Conservation (phyloP, 164 flowering plant genomes). For the Piper betle region DNA sequence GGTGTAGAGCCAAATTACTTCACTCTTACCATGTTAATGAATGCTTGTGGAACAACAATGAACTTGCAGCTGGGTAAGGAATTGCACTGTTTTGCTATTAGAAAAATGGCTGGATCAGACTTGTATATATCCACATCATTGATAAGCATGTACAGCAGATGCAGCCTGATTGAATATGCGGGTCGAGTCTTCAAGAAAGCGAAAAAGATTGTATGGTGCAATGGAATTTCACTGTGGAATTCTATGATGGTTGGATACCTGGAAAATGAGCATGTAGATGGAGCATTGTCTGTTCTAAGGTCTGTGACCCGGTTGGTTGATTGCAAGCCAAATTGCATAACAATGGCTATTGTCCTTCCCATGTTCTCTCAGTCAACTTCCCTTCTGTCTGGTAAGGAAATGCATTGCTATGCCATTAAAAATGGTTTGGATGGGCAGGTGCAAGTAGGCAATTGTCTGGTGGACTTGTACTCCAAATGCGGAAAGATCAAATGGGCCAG, state of each 20-base stretch:
- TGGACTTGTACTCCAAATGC: constrained; percentile 31
- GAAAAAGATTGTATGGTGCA: neutral
- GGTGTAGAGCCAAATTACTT: constrained; percentile 14
- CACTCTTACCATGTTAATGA: constrained; percentile 13
- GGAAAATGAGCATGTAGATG: constrained; percentile 10
- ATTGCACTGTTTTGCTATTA: constrained; percentile 13
- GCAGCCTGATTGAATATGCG: constrained; percentile 12
- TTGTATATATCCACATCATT: constrained; percentile 15
- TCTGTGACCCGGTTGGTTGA: constrained; percentile 7
- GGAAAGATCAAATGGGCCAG: constrained; percentile 11
- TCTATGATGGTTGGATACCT: constrained; percentile 11
- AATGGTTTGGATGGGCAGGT: constrained; percentile 14
- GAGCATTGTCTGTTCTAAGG: constrained; percentile 13
- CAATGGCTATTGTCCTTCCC: constrained; percentile 24
- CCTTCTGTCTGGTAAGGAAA: constrained; percentile 18
- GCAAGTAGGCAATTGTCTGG: constrained; percentile 21
- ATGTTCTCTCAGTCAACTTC: constrained; percentile 16
- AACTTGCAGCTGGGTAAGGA: constrained; percentile 15
- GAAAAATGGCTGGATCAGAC: constrained; percentile 7
- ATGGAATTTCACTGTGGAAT: constrained; percentile 13
- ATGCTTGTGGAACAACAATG: constrained; percentile 13
- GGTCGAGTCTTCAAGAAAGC: constrained; percentile 8
- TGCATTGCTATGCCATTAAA: constrained; percentile 17
- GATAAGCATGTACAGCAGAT: constrained; percentile 22
- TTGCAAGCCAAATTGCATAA: constrained; percentile 17